Base-by-base conservation (phyloP, 352 stramenopile genomes). In the Pythium chondricola region DNA sequence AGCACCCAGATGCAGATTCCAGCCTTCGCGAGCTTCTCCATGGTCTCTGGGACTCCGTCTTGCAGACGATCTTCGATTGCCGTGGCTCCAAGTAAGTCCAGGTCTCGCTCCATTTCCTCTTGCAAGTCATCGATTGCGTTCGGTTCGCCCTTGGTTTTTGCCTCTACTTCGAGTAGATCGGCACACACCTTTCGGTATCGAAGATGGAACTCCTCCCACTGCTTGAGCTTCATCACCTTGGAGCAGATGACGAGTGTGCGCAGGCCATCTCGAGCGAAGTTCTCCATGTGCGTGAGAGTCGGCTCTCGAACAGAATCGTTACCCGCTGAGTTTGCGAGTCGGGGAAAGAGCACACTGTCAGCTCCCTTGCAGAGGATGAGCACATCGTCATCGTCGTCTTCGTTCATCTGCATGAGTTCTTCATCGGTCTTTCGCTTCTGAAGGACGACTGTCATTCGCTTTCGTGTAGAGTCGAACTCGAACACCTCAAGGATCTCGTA, bases 401-500 rank as follows among this genome's bases (percentile, higher is more conserved):
- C 69, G 0, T 68, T 80, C 64, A 83, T 87, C 22, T 68, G 43
- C 40, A 85, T 71, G 10, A 93, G 60, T 39, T 92, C 76, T 25
- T 82, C 65, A 13, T 90, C 83, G 16, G 66, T 77, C 39, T 82
- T 85, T 1, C 65, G 71, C 27, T 74, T 70, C 46, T 88, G 71
- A 1, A 95, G 74, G n/a, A 93, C 67, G 6, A 93, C 81, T 0
- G 80, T 82, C 83, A 95, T 95, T 6, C 84, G 73, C 61, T 95
- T 95, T 27, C 84, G 68, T 14, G 71, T 85, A 13, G 77, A 95
- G 56, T 96, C 85, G 53, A 98, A 98, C 56, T 96, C 87, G 33
- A 98, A 97, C 11, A 96, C 88, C 53, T 95, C 87, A 6, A 98
- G 61, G 7, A 98, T 76, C 40, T 96, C 71, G 56, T 94, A 97